phyloP scores from a whole-genome alignment of 2,329 filamentous ascomycete species.

The Dactylonectria estremocensis region DNA sequence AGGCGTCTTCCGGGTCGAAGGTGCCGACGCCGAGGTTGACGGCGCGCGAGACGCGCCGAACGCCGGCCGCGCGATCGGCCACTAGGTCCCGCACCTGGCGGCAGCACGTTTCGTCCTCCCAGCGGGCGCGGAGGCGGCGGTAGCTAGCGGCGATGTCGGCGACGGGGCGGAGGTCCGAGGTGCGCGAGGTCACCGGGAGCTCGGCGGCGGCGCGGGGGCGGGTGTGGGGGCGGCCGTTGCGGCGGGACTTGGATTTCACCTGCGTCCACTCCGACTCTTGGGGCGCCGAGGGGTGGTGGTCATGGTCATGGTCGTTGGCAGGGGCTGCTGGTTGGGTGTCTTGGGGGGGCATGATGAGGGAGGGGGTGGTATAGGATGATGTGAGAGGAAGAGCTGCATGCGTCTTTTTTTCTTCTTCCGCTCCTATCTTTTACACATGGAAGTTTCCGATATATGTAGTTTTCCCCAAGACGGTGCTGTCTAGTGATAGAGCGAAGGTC shows the following conservation, averaged over 20 bases:
- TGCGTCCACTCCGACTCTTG: constrained; percentile 45
- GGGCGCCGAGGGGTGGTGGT: constrained; percentile 15
- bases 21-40: constrained; percentile 70
- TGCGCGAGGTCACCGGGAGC: constrained; percentile 27
- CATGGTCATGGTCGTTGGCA: neutral
- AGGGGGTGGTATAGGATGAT: neutral
- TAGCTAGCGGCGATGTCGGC: constrained; percentile 52
- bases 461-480: neutral
- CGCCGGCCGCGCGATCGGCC: constrained; percentile 35
- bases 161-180: constrained; percentile 38
- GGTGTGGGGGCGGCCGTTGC: constrained; percentile 15
- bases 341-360: constrained; percentile 35
- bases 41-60: constrained; percentile 50
- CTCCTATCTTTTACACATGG: neutral
- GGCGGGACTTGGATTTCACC: constrained; percentile 45
- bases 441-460: neutral
- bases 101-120: constrained; percentile 48
- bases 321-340: constrained; percentile 5
- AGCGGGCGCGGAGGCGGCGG: constrained; percentile 45
- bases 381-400: neutral
- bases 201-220: constrained; percentile 21
- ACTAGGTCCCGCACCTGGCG: constrained; percentile 54
- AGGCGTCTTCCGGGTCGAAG: constrained; percentile 66
- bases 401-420: neutral
- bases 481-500: neutral